These are phyloP conservation scores for Yamadazyma siamensis DNA, from an alignment of 1,139 yeast genomes.

Conservation along the genomic window DNA sequence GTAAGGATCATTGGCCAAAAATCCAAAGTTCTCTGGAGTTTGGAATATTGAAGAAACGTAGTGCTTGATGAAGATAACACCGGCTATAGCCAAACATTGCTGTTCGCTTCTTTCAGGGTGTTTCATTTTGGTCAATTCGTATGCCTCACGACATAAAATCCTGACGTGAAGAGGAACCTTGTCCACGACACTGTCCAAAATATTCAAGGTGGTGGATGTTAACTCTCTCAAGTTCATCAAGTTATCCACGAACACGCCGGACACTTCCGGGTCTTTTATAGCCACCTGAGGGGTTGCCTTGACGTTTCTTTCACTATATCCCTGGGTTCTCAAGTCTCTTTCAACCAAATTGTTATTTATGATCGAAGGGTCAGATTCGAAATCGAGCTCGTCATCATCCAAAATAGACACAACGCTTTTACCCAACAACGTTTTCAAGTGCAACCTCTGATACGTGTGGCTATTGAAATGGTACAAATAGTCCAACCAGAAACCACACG, in stretches of 20 bases:
- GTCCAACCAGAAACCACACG: constrained; percentile 43
- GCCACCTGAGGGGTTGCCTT: constrained; percentile 61
- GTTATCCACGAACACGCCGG: constrained; percentile 66
- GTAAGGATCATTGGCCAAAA: constrained; percentile 24
- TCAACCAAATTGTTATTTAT: constrained; percentile 50
- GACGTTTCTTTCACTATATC: constrained; percentile 28
- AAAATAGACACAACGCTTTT: constrained; percentile 46
- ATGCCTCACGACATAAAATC: constrained; percentile 36
- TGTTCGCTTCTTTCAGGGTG: constrained; percentile 53
- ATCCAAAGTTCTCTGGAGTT: constrained; percentile 67
- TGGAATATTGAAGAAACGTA: constrained; percentile 64
- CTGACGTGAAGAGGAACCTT: constrained; percentile 61
- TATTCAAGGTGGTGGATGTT: constrained; percentile 52
- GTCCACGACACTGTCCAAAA: constrained; percentile 37
- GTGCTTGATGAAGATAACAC: constrained; percentile 61
- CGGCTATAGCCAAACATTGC: constrained; percentile 63
- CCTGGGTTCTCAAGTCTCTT: constrained; percentile 46
- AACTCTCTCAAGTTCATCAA: constrained; percentile 73
- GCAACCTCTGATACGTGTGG: constrained; percentile 56
- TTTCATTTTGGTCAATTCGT: constrained; percentile 30
- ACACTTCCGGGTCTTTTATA: constrained; percentile 71
- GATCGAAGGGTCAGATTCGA: constrained; percentile 80
- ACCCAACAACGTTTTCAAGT: constrained; percentile 52
- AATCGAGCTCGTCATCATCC: constrained; percentile 55
- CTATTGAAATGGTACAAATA: constrained; percentile 56